These are phyloP conservation scores for Talaromyces marneffei DNA, from an alignment of 2,329 filamentous ascomycete genomes.

Conservation along the genomic window DNA sequence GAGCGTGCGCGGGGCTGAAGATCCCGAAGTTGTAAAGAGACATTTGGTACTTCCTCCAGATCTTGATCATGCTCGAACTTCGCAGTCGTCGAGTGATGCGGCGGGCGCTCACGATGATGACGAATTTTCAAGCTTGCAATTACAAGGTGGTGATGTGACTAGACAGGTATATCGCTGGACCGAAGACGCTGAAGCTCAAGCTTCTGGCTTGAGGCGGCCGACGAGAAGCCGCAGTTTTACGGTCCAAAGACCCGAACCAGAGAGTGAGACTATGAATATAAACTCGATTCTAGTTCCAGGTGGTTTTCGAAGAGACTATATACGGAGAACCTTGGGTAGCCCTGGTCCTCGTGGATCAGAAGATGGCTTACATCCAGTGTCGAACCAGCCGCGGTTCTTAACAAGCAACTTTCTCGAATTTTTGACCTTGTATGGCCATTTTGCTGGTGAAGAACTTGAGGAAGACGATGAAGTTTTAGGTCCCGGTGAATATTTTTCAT, in stretches of 20 bases:
- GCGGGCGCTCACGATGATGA: conserved; percentile 52
- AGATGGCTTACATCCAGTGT: conserved; percentile 26
- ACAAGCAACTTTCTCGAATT: conserved; percentile 96
- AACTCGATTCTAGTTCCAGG: conserved; percentile 87
- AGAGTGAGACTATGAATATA: conserved; percentile 76
- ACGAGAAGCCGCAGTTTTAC: conserved; percentile 86
- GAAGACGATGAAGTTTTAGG: conserved; percentile 88
- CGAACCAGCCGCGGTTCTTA: conserved; percentile 58
- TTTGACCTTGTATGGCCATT: conserved; percentile 89
- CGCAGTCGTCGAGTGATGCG: conserved; percentile 28
- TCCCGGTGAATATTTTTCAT: conserved; percentile 87
- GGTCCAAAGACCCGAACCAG: conserved; percentile 67
- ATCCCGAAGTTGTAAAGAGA: conserved; percentile 83
- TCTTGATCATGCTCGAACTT: conserved; percentile 30
- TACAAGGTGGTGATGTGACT: conserved; percentile 93
- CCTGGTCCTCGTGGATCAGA: conserved; percentile 45
- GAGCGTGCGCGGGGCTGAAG: conserved; percentile 61
- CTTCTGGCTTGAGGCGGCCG: conserved; percentile 48
- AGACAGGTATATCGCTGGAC: conserved; percentile 95
- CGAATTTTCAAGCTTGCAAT: conserved; percentile 85
- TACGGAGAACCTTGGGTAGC: conserved; percentile 68
- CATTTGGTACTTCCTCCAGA: conserved; percentile 72
- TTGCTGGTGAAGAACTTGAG: conserved; percentile 92
- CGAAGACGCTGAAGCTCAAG: conserved; percentile 71
- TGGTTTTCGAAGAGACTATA: conserved; percentile 84